Percentiles rank a stretch among this genome's conserved stretches.
Evolutionary conservation across 345 rosid genomes (phyloP).

Genomic region (Lepidium didymum): DNA sequence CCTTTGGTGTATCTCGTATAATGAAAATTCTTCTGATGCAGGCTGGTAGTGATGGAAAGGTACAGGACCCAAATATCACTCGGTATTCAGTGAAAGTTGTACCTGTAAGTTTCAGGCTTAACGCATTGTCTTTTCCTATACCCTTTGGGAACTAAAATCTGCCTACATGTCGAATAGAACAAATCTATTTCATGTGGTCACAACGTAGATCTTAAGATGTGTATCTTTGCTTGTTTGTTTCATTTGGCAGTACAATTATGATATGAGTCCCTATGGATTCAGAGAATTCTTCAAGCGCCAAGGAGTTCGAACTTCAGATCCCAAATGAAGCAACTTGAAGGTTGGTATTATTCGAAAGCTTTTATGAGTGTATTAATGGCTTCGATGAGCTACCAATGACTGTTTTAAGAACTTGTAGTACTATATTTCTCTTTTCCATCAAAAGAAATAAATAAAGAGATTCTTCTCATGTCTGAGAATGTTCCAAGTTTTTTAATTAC

Average conservation of each 20-base stretch:
- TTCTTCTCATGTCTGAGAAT: background rate
- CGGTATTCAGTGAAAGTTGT: constrained; percentile 78
- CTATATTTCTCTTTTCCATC: background rate
- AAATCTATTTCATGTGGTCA: background rate
- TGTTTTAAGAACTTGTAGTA: background rate
- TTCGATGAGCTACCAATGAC: background rate
- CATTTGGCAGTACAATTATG: constrained; percentile 64
- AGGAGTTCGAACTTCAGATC: constrained; percentile 38
- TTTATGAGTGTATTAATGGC: background rate
- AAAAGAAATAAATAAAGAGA: background rate
- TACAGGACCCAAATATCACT: constrained; percentile 56
- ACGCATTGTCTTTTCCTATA: background rate
- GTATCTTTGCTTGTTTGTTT: background rate
- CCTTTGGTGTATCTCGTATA: background rate
- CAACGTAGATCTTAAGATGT: background rate
- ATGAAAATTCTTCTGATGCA: constrained; percentile 26
- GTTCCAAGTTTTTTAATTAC: background rate
- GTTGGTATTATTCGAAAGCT: background rate
- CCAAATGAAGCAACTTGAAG: constrained; percentile 23
- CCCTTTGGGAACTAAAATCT: background rate
- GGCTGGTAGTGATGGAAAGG: constrained; percentile 63
- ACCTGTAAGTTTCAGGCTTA: constrained; percentile 50
- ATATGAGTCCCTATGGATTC: constrained; percentile 77
- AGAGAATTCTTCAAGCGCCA: constrained; percentile 91
- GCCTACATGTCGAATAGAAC: background rate